phyloP scores from a whole-genome alignment of 768 basidiomycete species.

The Trametes coccinea region DNA sequence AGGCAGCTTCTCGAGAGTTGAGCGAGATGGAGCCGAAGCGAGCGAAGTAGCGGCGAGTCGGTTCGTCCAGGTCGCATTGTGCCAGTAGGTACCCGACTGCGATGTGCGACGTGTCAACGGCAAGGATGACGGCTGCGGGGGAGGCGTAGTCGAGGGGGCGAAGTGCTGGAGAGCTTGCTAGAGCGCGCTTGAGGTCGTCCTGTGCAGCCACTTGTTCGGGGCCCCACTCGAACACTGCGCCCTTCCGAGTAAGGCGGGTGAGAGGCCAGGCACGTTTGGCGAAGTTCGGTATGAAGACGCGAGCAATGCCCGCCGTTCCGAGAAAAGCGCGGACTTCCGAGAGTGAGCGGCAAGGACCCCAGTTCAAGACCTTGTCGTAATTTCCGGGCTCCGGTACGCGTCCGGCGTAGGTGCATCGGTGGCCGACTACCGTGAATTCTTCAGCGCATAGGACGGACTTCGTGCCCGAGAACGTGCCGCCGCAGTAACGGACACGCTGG shows the following conservation, averaged over 20 bases:
- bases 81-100: constrained; percentile 30
- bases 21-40: constrained; percentile 42
- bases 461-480: constrained; percentile 27
- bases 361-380: constrained; percentile 29
- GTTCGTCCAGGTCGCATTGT: constrained; percentile 25
- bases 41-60: constrained; percentile 26
- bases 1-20: constrained; percentile 29
- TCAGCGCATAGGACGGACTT: constrained; percentile 1
- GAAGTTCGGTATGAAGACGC: constrained; percentile 29
- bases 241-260: constrained; percentile 23
- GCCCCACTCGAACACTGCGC: constrained; percentile 22
- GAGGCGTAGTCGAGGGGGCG: constrained; percentile 28
- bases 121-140: constrained; percentile 22
- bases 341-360: constrained; percentile 23
- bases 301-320: constrained; percentile 25
- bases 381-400: constrained; percentile 31
- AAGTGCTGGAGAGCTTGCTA: constrained; percentile 18
- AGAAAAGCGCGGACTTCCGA: constrained; percentile 30
- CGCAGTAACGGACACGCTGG: constrained; percentile 30
- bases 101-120: constrained; percentile 29
- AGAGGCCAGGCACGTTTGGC: constrained; percentile 24
- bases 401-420: constrained; percentile 40
- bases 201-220: constrained; percentile 17
- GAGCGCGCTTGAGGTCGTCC: constrained; percentile 23
- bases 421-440: constrained; percentile 35